phyloP scores from a whole-genome alignment of 2,329 filamentous ascomycete genomes.

The Claviceps lovelessii region DNA sequence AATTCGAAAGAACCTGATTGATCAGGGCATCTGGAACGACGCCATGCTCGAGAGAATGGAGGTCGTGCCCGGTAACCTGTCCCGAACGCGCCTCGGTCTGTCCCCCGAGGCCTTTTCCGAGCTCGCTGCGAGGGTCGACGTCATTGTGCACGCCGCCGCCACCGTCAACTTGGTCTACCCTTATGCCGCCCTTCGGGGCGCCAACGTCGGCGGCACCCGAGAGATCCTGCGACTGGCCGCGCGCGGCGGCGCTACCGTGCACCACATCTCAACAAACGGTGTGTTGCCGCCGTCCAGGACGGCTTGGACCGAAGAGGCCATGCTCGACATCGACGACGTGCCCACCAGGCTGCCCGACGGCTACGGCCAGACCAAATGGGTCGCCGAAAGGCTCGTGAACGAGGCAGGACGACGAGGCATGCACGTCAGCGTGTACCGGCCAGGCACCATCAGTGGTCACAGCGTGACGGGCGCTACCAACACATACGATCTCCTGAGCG shows the following conservation, averaged over 20 bases:
- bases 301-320: conserved; percentile 57
- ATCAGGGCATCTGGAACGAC: conserved; percentile 64
- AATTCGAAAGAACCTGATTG: conserved; percentile 62
- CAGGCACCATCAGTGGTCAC: conserved; percentile 67
- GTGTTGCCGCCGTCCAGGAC: conserved; percentile 56
- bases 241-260: conserved; percentile 53
- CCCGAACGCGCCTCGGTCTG: conserved; percentile 54
- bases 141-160: conserved; percentile 64
- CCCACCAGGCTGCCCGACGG: conserved; percentile 55
- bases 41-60: conserved; percentile 65
- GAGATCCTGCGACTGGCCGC: conserved; percentile 60
- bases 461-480: conserved; percentile 62
- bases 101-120: conserved; percentile 49
- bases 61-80: conserved; percentile 59
- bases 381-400: conserved; percentile 58
- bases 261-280: conserved; percentile 70
- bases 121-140: conserved; percentile 50
- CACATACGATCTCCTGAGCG: conserved; percentile 63
- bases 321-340: conserved; percentile 53
- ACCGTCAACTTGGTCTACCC: conserved; percentile 72
- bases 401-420: conserved; percentile 56
- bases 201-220: conserved; percentile 66
- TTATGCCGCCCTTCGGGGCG: conserved; percentile 58
- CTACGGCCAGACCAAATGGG: conserved; percentile 72
- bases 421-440: conserved; percentile 56